Evolutionary conservation across 164 flowering plant species (phyloP), one percentile per base, ranked within the genome.

Genomic region (Protea cynaroides): DNA sequence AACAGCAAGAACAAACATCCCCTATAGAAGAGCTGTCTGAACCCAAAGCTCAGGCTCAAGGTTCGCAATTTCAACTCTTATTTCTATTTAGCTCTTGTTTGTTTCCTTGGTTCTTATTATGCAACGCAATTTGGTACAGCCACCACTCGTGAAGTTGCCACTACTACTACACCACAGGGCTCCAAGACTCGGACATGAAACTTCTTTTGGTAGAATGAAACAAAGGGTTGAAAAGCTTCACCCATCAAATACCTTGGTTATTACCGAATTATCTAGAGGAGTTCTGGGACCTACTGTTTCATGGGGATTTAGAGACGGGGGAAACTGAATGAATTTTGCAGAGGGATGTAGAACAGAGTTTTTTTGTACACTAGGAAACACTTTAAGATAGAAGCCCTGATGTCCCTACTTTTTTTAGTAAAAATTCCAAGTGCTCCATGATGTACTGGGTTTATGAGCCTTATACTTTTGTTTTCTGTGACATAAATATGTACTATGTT

Each of bases 1-100:
- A 69, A 59, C 76, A 81, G 62, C 79, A 77, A 74, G 63, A 23
- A n/a, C 73, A 75, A 53, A 61, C 69, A 34, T 18, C 66, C 17
- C 43, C 76, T 17, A 69, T 18, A 53, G 75, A 71, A 77, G 74
- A 44, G 52, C 69, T 66, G 65, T 24, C 66, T 17, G 76, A 78
- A 65, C 44, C 75, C 57, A 73, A 67, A 62, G 23, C 65, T 56
- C 71, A 73, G 58, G 53, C 80, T 63, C 79, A 71, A 71, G 83
- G 86, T 82, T 59, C 57, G 74, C 54, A n/a, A 36, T 55, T 58
- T 59, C 5, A 29, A 29, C 34, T 29, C 34, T 29, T 29, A 29
- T 29, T 29, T 29, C 34, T 5, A 29, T 29, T 5, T 3, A 29
- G 34, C 34, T 29, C 34, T 29, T 29, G 34, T 29, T 29, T 62